Evolutionary conservation across 768 basidiomycete genomes (phyloP).

Genomic region (Hygrocybe coccinea): DNA sequence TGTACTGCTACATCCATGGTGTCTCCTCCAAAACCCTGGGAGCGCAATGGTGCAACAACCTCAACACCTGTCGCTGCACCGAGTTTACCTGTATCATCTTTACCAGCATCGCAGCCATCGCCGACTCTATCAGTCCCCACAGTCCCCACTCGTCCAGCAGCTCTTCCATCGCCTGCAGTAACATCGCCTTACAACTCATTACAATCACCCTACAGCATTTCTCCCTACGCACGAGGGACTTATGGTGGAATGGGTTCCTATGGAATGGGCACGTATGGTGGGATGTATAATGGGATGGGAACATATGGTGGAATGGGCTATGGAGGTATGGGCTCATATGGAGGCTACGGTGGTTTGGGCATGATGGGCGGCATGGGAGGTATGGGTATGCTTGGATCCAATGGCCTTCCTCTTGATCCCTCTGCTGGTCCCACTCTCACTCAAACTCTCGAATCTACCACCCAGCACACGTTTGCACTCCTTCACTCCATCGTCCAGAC

Average conservation of each 20-base stretch:
- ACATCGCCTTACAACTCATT: constrained; percentile 30
- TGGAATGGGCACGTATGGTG: constrained; percentile 39
- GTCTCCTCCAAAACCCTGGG: constrained; percentile 90
- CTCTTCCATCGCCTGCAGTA: constrained; percentile 38
- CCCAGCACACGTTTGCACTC: constrained; percentile 88
- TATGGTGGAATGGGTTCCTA: constrained; percentile 32
- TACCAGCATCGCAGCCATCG: constrained; percentile 19
- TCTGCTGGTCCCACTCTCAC: constrained; percentile 49
- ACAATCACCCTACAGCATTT: constrained; percentile 17
- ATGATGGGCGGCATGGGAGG: constrained; percentile 37
- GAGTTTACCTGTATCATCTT: constrained; percentile 23
- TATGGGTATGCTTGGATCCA: constrained; percentile 45
- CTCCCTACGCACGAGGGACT: constrained; percentile 20
- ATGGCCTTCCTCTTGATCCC: constrained; percentile 32
- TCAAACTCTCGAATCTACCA: constrained; percentile 83
- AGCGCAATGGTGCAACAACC: constrained; percentile 48
- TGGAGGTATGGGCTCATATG: constrained; percentile 31
- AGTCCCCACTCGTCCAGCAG: constrained; percentile 61
- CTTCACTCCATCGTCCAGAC: constrained; percentile 94
- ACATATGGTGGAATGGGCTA: constrained; percentile 20
- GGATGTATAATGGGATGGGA: constrained; percentile 34
- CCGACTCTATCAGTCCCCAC: constrained; percentile 38
- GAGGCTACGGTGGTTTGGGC: constrained; percentile 34
- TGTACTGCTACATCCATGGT: constrained; percentile 46
- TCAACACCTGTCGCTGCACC: constrained; percentile 26